Evolutionary conservation across 2,329 filamentous ascomycete genomes (phyloP), one percentile per base, ranked within the genome.

Genomic region (Aureobasidium sp.): DNA sequence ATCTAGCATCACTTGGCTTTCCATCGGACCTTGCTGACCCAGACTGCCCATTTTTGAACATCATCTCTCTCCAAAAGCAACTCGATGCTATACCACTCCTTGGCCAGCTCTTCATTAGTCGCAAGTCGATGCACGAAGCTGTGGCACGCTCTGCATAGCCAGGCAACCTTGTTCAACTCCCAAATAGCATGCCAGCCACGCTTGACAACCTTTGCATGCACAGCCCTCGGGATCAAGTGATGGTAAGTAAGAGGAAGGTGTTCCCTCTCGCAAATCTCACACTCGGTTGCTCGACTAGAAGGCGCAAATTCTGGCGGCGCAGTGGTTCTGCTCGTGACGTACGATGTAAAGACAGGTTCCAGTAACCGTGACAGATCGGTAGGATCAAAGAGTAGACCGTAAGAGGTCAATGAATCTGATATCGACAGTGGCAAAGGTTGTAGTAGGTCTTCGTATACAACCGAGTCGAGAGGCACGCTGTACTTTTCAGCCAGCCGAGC

Each of bases 141-240:
- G 77, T 96, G 91, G 69, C 91, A 96, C 2, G 90, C 88, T 54
- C 90, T 80, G 74, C 91, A 95, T 66, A 96, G 74, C 90, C 90
- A 95, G 14, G 91, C 90, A 22, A 94, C 91, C 70, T 85, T 91
- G 68, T 89, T 85, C 63, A 95, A 72, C 74, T 85, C 83, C 72
- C 89, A 88, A 65, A 85, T 83, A 3, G 82, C 81, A 76, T 92
- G 89, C 90, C 90, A 95, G 1, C 87, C 88, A 45, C 89, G 79
- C 77, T 89, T 90, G 42, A 90, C 72, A 3, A 83, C 89, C 71
- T 91, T 90, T 8, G 82, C 85, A 73, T 95, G 90, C 63, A 90
- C 85, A 47, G 83, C 82, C 44, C 85, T 82, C n/a, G 91, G 91
- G 60, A 96, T 91, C 47, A 96, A 77, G 75, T 95, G 91, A 70